phyloP scores from a whole-genome alignment of 75 land plant genomes.

The Ceratopteris richardii region DNA sequence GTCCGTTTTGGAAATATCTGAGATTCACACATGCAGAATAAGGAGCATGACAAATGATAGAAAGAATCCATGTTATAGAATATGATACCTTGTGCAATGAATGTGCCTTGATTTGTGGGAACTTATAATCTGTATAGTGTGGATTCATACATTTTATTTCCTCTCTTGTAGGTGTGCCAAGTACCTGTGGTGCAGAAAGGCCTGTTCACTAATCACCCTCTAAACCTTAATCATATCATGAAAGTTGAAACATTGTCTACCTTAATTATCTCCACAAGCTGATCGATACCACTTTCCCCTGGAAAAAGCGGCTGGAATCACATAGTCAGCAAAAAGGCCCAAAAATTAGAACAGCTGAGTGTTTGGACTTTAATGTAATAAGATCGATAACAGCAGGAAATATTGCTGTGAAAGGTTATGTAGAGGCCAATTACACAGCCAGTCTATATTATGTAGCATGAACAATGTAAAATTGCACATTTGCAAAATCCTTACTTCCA shows the following conservation, averaged over 20 bases:
- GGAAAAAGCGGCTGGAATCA: slow-evolving; percentile 75
- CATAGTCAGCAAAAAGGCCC: too few species aligned
- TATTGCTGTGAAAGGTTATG: too few species aligned
- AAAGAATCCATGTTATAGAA: not conserved
- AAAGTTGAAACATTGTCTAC: slow-evolving; percentile 13
- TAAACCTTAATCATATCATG: not conserved
- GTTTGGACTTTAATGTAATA: too few species aligned
- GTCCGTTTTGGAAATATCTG: too few species aligned
- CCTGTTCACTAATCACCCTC: not conserved
- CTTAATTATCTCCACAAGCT: slow-evolving; percentile 85
- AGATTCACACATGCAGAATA: not conserved
- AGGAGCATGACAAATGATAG: not conserved
- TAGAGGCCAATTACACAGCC: too few species aligned
- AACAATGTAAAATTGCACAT: too few species aligned
- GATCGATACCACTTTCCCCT: slow-evolving; percentile 82
- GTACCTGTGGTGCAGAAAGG: slow-evolving; percentile 34
- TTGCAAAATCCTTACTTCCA: too few species aligned
- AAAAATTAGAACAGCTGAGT: too few species aligned
- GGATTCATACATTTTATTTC: slow-evolving; percentile 92
- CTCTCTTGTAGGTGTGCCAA: slow-evolving; percentile 84
- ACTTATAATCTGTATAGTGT: slow-evolving; percentile 72
- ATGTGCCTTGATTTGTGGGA: slow-evolving; percentile 83
- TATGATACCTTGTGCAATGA: slow-evolving; percentile 78
- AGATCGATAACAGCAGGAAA: too few species aligned
- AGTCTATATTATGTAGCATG: too few species aligned